These are phyloP conservation scores for Glycyrrhiza uralensis DNA, from an alignment of 306 rosid species.

Conservation along the genomic window DNA sequence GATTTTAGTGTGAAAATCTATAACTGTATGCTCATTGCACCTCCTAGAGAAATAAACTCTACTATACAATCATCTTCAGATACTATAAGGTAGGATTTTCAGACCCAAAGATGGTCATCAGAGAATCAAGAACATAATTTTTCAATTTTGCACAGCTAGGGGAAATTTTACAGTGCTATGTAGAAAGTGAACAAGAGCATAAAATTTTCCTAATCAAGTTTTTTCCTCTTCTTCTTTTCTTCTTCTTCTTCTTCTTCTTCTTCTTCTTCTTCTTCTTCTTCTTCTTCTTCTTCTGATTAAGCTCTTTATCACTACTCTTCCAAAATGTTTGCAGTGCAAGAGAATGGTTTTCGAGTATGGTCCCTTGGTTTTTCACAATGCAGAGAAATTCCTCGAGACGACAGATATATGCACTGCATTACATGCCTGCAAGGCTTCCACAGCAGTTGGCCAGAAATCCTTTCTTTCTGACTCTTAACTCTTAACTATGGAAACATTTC, in stretches of 20 bases:
- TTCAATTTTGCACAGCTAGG: too few relatives aligned
- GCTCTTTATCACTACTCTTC: not conserved
- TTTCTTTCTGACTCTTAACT: slow-evolving; percentile 26
- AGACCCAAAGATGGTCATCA: not conserved
- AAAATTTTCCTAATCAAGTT: not conserved
- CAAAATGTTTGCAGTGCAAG: slow-evolving; percentile 71
- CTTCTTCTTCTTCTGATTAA: not conserved
- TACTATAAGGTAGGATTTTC: not conserved
- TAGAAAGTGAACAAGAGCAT: not conserved
- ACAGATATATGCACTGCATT: slow-evolving; percentile 64
- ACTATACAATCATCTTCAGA: not conserved
- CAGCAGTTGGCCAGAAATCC: slow-evolving; percentile 5
- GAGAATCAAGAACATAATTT: too few relatives aligned
- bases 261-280: not conserved
- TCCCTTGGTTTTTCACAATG: slow-evolving; percentile 54
- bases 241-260: not conserved
- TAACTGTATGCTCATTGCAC: not conserved
- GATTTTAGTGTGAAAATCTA: not conserved
- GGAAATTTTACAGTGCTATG: slow-evolving; percentile 5
- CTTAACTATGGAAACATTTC: slow-evolving; percentile 19
- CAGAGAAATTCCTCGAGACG: slow-evolving; percentile 69
- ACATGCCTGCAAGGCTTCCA: slow-evolving; percentile 57
- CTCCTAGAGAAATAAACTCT: slow-evolving; percentile 11
- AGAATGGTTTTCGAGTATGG: slow-evolving; percentile 68
- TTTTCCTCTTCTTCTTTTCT: too few relatives aligned